These are phyloP conservation scores for Porcisia deanei DNA, from an alignment of 208 protist species.

Conservation along the genomic window DNA sequence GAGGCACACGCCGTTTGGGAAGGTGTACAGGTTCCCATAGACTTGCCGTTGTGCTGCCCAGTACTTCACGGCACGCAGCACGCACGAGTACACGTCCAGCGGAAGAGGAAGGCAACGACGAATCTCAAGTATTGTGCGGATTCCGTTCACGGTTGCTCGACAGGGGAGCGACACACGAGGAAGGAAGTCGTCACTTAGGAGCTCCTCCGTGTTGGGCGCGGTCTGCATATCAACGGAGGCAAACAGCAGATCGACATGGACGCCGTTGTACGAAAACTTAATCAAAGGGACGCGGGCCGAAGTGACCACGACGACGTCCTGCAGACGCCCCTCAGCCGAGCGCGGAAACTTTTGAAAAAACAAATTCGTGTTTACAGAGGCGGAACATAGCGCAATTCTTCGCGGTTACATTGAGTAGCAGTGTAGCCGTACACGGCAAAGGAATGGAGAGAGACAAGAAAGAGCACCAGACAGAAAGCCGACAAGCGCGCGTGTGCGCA, in stretches of 20 bases:
- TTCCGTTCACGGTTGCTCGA: constrained; percentile 68
- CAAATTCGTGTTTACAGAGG: constrained; percentile 35
- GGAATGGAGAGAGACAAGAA: not conserved
- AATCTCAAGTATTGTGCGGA: constrained; percentile 79
- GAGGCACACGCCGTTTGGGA: constrained; percentile 95
- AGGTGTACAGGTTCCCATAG: constrained; percentile 96
- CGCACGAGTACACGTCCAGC: constrained; percentile 45
- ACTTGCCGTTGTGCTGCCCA: constrained; percentile 88
- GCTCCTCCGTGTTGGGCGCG: constrained; percentile 54
- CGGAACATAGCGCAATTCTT: constrained; percentile 68
- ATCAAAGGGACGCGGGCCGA: constrained; percentile 79
- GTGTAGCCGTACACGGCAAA: not conserved
- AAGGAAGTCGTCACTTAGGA: constrained; percentile 65
- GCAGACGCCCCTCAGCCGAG: constrained; percentile 30
- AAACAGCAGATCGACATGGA: constrained; percentile 82
- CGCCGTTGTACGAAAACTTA: constrained; percentile 60
- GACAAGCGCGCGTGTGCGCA: not conserved
- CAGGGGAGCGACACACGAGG: constrained; percentile 49
- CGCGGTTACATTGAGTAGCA: not conserved
- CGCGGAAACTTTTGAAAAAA: constrained; percentile 67
- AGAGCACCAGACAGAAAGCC: not conserved
- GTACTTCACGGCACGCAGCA: constrained; percentile 76
- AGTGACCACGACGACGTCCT: constrained; percentile 58
- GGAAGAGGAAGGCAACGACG: constrained; percentile 47
- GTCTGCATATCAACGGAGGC: constrained; percentile 48